Conservation (phyloP, 192 early-diverging fungal genomes). For the Coemansia sp. region DNA sequence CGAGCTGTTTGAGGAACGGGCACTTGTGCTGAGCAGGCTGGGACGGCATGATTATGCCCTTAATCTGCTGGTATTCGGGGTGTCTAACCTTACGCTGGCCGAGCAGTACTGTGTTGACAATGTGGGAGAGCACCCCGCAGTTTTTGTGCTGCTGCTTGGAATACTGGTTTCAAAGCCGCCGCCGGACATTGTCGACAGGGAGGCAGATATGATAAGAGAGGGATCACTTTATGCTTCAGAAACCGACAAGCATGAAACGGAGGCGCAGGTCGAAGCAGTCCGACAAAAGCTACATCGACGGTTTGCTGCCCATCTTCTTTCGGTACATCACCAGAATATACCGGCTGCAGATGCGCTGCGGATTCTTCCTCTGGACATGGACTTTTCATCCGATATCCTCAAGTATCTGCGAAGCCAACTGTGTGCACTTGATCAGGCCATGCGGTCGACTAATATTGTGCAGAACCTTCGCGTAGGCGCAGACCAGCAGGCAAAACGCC, state of each 20-base stretch:
- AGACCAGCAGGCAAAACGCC: slow-evolving; percentile 38
- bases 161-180: slow-evolving; percentile 35
- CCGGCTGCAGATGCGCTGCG: slow-evolving; percentile 33
- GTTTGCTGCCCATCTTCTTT: slow-evolving; percentile 40
- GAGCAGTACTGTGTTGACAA: slow-evolving; percentile 66
- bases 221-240: neutral
- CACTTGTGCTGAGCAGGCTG: slow-evolving; percentile 75
- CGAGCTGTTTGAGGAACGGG: slow-evolving; percentile 80
- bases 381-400: slow-evolving; percentile 43
- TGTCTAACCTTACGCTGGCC: slow-evolving; percentile 55
- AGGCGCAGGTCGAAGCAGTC: slow-evolving; percentile 11
- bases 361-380: slow-evolving; percentile 48
- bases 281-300: slow-evolving; percentile 27
- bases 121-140: slow-evolving; percentile 15
- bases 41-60: slow-evolving; percentile 86
- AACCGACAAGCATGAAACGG: slow-evolving; percentile 1
- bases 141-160: slow-evolving; percentile 42
- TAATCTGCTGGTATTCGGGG: slow-evolving; percentile 74
- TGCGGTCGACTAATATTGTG: slow-evolving; percentile 35
- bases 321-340: slow-evolving; percentile 30
- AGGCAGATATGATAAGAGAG: slow-evolving; percentile 9
- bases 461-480: slow-evolving; percentile 34
- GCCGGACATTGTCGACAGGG: slow-evolving; percentile 32
- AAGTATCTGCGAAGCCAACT: slow-evolving; percentile 56
- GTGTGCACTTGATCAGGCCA: slow-evolving; percentile 42